Percentiles rank a stretch among this genome's conserved stretches.
Evolutionary conservation across 2,329 filamentous ascomycete genomes (phyloP).

Genomic region (Biscogniauxia sp.): DNA sequence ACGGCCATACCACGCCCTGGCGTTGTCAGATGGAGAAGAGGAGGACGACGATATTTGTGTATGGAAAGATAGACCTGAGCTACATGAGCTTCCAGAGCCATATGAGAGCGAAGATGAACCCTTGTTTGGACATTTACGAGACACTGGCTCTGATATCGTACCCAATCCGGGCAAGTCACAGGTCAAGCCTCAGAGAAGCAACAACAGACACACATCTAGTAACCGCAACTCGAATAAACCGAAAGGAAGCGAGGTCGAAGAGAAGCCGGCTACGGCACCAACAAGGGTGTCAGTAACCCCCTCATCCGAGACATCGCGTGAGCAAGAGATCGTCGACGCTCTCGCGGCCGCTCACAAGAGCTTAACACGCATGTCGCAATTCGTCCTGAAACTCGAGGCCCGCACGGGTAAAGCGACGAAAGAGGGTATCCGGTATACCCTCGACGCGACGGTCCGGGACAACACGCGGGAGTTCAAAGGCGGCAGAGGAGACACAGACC

Average conservation of each 20-base stretch:
- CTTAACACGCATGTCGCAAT: constrained; percentile 27
- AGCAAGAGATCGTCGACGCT: constrained; percentile 15
- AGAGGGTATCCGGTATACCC: constrained; percentile 27
- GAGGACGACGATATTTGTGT: constrained; percentile 25
- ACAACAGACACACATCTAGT: background rate
- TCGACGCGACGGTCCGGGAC: constrained; percentile 26
- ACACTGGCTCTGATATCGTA: background rate
- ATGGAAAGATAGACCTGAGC: constrained; percentile 15
- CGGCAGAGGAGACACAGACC: background rate
- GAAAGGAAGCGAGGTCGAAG: background rate
- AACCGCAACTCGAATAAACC: background rate
- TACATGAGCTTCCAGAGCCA: constrained; percentile 11
- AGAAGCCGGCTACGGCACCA: constrained; percentile 1
- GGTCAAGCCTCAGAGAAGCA: background rate
- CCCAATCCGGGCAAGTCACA: background rate
- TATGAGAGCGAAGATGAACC: constrained; percentile 13
- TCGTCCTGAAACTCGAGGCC: constrained; percentile 30
- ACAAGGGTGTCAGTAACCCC: background rate
- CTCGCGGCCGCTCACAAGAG: constrained; percentile 20
- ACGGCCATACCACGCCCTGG: constrained; percentile 20
- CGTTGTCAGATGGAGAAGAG: constrained; percentile 18
- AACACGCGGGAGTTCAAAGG: constrained; percentile 7
- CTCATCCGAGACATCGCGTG: constrained; percentile 7
- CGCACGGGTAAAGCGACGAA: constrained; percentile 27
- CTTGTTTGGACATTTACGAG: background rate